Base-by-base conservation (phyloP, 192 early-diverging fungal species). In the Phlyctochytrium arcticum region DNA sequence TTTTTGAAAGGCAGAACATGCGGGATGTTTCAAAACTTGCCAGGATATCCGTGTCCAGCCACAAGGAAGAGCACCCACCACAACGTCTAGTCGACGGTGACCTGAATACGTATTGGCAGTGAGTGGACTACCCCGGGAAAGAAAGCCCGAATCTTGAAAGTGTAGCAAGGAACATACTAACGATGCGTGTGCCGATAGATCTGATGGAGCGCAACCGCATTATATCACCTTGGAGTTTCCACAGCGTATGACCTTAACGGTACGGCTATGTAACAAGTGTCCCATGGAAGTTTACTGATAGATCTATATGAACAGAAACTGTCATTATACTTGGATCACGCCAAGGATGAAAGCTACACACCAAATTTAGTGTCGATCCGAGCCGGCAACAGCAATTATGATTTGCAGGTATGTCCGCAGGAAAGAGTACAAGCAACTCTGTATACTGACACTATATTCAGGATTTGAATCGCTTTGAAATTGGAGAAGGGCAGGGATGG, bases 281-380 rank as follows among this genome's bases (percentile, higher is more conserved):
- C 37, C 31, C 47, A 49, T 37, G 19, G 23, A 56, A 12, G 2
- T 6, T 17, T 17, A 65, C 33, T n/a, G 39, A 15, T 51, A n/a
- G 2, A 21, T 49, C 32, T 44, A 51, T 3, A 31, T 58, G n/a
- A 24, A 12, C 49, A 71, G 69, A 57, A 62, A 59, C 12, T 79
- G 6, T 68, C 57, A 15, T 35, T 81, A 36, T 80, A 86, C 62
- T 57, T 89, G 37, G 90, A 95, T 71, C 85, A 63, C 54, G 80
- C 80, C 48, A 82, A 89, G 67, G 93, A 95, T 57, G 91, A 93
- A 70, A 86, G 82, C 58, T 95, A 95, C 69, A 89, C 89, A 0
- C 91, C 93, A 6, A 69, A 74, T 30, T 53, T 66, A 31, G 73
- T 95, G 17, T 75, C 76, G 33, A 71, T 95, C 4, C 70, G 84